A percentile compares a stretch with the other conserved stretches of the same genome.
Conservation (phyloP, 805 yeast species). For the Saccharomycopsis synnaedendra region DNA sequence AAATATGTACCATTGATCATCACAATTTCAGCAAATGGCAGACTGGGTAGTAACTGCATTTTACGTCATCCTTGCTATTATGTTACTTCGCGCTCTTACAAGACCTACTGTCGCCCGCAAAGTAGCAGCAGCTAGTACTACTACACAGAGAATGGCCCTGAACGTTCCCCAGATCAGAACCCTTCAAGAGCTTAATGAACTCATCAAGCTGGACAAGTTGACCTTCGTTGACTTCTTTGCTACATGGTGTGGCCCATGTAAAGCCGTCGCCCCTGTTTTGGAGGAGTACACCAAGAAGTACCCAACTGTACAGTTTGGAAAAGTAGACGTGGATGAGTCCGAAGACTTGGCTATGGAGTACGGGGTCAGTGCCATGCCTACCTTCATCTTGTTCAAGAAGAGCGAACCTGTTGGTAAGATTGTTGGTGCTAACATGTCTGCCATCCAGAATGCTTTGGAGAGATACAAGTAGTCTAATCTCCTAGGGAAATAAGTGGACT, state of each 20-base stretch:
- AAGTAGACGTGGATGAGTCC: slow-evolving; percentile 60
- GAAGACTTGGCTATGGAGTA: slow-evolving; percentile 49
- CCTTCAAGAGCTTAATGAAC: slow-evolving; percentile 3
- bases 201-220: slow-evolving; percentile 24
- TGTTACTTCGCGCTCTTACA: no score
- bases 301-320: slow-evolving; percentile 45
- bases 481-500: no score
- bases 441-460: slow-evolving; percentile 23
- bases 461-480: neutral
- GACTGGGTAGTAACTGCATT: no score
- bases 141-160: no score
- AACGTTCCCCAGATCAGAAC: neutral
- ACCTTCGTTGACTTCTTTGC: slow-evolving; percentile 59
- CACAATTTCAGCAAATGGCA: no score
- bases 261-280: slow-evolving; percentile 52
- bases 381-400: slow-evolving; percentile 49
- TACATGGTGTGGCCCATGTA: slow-evolving; percentile 74
- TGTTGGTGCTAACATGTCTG: slow-evolving; percentile 51
- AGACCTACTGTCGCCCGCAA: no score
- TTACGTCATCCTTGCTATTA: no score
- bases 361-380: slow-evolving; percentile 68
- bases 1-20: no score
- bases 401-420: slow-evolving; percentile 46
- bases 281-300: slow-evolving; percentile 29
- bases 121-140: no score